A percentile compares a stretch with the other conserved stretches of the same genome.
phyloP scores from a whole-genome alignment of 169 alveolate species.

The Plasmodium vinckei region DNA sequence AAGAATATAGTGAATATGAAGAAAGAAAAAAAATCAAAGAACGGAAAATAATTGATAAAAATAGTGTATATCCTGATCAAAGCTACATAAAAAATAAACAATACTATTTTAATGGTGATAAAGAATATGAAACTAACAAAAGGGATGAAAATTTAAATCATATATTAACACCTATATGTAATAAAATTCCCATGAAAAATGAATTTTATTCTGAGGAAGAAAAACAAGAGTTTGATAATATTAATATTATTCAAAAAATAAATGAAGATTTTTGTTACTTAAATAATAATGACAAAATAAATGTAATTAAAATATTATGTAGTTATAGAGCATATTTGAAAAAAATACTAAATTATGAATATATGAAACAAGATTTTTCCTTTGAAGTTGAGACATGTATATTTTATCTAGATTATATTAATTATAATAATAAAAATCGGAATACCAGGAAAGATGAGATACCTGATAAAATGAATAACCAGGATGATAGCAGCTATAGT shows the following conservation, averaged over 20 bases:
- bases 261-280: constrained; percentile 22
- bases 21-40: too few species aligned
- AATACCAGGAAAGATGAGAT: background rate
- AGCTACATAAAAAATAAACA: too few species aligned
- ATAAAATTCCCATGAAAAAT: background rate
- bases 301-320: constrained; percentile 15
- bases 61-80: too few species aligned
- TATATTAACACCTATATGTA: too few species aligned
- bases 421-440: background rate
- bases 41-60: too few species aligned
- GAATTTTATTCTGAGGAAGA: constrained; percentile 19
- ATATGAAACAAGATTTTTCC: constrained; percentile 21
- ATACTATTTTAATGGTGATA: too few species aligned
- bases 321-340: constrained; percentile 5
- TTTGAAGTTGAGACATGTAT: constrained; percentile 36
- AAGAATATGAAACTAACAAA: too few species aligned
- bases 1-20: too few species aligned
- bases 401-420: constrained; percentile 16
- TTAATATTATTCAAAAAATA: constrained; percentile 18
- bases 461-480: background rate
- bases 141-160: too few species aligned
- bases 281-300: constrained; percentile 17
- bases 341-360: constrained; percentile 11
- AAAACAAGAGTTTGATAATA: constrained; percentile 13
- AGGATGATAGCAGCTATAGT: background rate